Base-by-base conservation (phyloP, 2,329 filamentous ascomycete species). In the Fulvia fulva region DNA sequence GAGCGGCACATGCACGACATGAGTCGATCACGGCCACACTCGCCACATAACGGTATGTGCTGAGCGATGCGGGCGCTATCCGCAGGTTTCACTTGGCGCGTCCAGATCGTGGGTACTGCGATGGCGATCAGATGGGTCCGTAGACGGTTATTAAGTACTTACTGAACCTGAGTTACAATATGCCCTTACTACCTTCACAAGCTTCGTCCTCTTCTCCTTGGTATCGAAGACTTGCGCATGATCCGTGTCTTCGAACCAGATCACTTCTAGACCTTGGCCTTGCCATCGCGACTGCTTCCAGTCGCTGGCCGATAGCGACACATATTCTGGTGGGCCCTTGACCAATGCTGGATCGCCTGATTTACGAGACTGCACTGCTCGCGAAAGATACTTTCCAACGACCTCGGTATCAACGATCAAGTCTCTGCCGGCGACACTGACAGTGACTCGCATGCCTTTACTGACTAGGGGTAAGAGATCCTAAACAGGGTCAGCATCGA, bases 141-240 rank as follows among this genome's bases (percentile, higher is more conserved):
- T n/a, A n/a, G n/a, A n/a, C n/a, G n/a, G n/a, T n/a, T n/a, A n/a
- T n/a, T n/a, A n/a, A n/a, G n/a, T 8, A 34, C 6, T 34, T 2
- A 34, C 16, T 14, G 30, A 34, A 9, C 30, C 30, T 34, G 30
- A 3, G 16, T 32, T 30, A 49, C 61, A 63, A 19, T 63, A 63
- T 25, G 8, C 52, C 37, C 30, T 55, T 2, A 61, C 61, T 9
- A 52, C 59, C 5, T 30, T 8, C 4, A 63, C 53, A 1, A 63
- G 51, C 32, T 45, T 59, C 9, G 34, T 51, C 8, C 61, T 22
- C 28, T 55, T 55, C 45, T 46, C 63, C 50, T 65, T 69, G 51
- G 80, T 75, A 70, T 86, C 61, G 32, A 63, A 87, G 0, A 81
- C 78, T 67, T 88, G 85, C n/a, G 84, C 84, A 69, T 89, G 87